Conservation (phyloP, 352 stramenopile species). For the Phytophthora nicotianae region DNA sequence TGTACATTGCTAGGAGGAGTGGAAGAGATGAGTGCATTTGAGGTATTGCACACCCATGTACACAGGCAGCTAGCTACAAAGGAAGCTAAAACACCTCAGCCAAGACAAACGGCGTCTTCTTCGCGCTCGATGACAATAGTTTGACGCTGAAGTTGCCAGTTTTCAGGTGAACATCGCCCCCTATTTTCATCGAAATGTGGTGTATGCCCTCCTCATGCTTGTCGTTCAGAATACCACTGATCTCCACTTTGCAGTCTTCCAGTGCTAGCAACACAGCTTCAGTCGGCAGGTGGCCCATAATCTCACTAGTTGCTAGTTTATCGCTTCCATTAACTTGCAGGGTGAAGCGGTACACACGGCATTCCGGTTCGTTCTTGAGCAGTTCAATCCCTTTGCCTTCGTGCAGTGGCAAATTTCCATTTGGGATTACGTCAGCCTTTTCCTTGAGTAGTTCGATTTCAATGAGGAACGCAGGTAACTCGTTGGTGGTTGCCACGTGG, state of each 20-base stretch:
- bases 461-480: slow-evolving; percentile 49
- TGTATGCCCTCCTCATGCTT: slow-evolving; percentile 1
- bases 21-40: neutral
- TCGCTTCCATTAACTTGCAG: slow-evolving; percentile 19
- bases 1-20: slow-evolving; percentile 2
- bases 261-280: slow-evolving; percentile 43
- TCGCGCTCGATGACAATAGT: slow-evolving; percentile 13
- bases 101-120: slow-evolving; percentile 32
- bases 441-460: slow-evolving; percentile 59
- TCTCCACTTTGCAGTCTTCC: slow-evolving; percentile 31
- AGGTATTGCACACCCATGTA: neutral
- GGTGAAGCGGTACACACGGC: slow-evolving; percentile 52
- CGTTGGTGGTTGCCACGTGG: slow-evolving; percentile 40
- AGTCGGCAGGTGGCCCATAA: slow-evolving; percentile 40
- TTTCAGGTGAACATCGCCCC: slow-evolving; percentile 31
- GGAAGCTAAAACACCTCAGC: slow-evolving; percentile 34
- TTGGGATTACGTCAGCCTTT: slow-evolving; percentile 28
- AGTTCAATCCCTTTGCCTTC: slow-evolving; percentile 25
- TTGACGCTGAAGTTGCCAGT: slow-evolving; percentile 17
- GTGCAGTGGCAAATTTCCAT: slow-evolving; percentile 35
- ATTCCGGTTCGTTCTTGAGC: slow-evolving; percentile 44
- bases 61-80: slow-evolving; percentile 1
- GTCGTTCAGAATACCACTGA: slow-evolving; percentile 13
- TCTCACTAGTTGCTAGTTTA: slow-evolving; percentile 8
- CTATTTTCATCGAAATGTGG: slow-evolving; percentile 24